Evolutionary conservation across 2,329 filamentous ascomycete genomes (phyloP).

Genomic region (Zymoseptoria crescenta): DNA sequence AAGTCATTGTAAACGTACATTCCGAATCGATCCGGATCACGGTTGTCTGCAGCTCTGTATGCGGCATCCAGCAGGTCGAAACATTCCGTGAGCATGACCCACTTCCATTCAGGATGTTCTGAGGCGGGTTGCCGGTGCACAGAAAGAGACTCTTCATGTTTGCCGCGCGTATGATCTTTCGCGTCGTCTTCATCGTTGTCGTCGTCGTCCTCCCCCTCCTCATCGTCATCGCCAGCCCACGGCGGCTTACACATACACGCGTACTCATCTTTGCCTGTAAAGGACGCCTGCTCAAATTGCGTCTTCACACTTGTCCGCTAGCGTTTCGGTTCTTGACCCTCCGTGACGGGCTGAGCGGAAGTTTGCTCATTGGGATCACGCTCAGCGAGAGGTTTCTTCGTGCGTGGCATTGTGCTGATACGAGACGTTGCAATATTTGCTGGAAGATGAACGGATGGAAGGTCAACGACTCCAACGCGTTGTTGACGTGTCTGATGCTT

Average conservation of each 20-base stretch:
- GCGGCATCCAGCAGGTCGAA: constrained; percentile 4
- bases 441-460: background rate
- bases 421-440: background rate
- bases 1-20: constrained; percentile 4
- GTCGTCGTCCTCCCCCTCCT: background rate
- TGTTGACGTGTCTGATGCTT: background rate
- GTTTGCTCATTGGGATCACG: constrained; percentile 3
- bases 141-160: background rate
- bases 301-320: constrained; percentile 2
- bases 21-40: background rate
- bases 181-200: background rate
- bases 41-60: background rate
- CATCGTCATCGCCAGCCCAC: constrained; percentile 1
- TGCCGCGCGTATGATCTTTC: background rate
- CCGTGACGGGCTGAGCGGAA: background rate
- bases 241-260: constrained; percentile 3
- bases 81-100: constrained; percentile 4
- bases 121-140: background rate
- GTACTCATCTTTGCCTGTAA: constrained; percentile 6
- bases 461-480: background rate
- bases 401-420: constrained; percentile 1
- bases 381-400: constrained; percentile 4
- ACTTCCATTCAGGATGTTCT: constrained; percentile 7
- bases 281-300: constrained; percentile 5
- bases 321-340: constrained; percentile 3